Conservation (phyloP, 768 basidiomycete species). For the Suillus clintonianus region DNA sequence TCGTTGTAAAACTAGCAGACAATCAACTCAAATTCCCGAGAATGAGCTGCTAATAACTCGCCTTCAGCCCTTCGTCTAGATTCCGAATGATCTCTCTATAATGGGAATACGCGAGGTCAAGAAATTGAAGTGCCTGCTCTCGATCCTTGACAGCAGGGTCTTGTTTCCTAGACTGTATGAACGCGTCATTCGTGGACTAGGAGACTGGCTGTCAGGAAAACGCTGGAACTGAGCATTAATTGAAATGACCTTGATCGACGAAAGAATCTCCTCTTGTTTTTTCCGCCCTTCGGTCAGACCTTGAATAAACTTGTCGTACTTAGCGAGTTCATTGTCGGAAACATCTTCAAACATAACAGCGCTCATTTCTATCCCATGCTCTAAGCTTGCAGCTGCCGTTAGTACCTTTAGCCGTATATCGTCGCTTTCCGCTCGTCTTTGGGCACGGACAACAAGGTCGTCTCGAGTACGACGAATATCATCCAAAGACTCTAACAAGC, state of each 20-base stretch:
- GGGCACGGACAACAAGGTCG: conserved; percentile 65
- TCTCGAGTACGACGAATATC: conserved; percentile 62
- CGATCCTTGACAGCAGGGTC: conserved; percentile 79
- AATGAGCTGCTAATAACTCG: conserved; percentile 25
- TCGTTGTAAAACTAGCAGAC: conserved; percentile 85
- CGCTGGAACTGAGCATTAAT: neutral
- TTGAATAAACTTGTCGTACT: conserved; percentile 77
- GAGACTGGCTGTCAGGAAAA: conserved; percentile 8
- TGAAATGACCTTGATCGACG: conserved; percentile 62
- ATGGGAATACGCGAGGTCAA: conserved; percentile 85
- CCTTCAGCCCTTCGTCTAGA: conserved; percentile 87
- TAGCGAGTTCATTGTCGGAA: conserved; percentile 74
- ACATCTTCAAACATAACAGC: conserved; percentile 89
- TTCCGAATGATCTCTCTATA: conserved; percentile 85
- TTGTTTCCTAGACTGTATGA: conserved; percentile 75
- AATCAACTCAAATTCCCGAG: neutral
- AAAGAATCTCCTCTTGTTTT: conserved; percentile 67
- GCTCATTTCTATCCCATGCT: conserved; percentile 67
- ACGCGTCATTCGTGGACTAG: conserved; percentile 68
- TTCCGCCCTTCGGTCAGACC: conserved; percentile 53
- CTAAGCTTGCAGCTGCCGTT: conserved; percentile 64
- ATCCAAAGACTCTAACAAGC: conserved; percentile 78
- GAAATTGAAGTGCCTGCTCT: conserved; percentile 77
- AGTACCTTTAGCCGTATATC: conserved; percentile 74
- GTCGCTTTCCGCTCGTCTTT: conserved; percentile 62